These are phyloP conservation scores for Aspergillus panamensis DNA, from an alignment of 495 filamentous ascomycete species.

Conservation along the genomic window DNA sequence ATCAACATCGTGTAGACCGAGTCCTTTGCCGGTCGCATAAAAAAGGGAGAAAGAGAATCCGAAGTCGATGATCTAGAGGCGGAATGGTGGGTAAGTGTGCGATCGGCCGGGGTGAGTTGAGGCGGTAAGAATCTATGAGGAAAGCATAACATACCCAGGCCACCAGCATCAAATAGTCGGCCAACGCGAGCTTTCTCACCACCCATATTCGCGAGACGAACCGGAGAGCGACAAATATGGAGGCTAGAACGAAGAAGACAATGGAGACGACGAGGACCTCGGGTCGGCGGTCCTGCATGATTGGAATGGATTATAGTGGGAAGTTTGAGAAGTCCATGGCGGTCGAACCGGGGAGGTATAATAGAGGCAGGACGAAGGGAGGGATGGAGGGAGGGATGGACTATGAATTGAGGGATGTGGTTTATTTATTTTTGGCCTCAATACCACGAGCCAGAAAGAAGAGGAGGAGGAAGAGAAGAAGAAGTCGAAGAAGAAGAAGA, in stretches of 20 bases:
- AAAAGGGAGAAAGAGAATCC: constrained; percentile 74
- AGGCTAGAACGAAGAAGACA: constrained; percentile 61
- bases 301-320: constrained; percentile 12
- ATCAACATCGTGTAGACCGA: constrained; percentile 71
- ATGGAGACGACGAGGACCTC: constrained; percentile 73
- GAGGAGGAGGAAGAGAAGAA: not conserved
- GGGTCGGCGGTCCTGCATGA: constrained; percentile 56
- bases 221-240: constrained; percentile 67
- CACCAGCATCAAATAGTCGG: constrained; percentile 81
- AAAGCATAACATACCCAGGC: constrained; percentile 66
- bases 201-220: constrained; percentile 70
- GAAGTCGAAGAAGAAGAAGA: constrained; percentile 5
- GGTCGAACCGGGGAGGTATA: not conserved
- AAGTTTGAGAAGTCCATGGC: constrained; percentile 16
- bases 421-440: not conserved
- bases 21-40: constrained; percentile 63
- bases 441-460: not conserved
- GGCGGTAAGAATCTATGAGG: not conserved
- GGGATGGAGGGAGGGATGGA: not conserved
- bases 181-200: constrained; percentile 61
- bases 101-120: not conserved
- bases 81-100: not conserved
- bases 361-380: not conserved
- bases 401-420: not conserved
- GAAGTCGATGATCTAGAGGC: constrained; percentile 60